Conservation (phyloP, 345 rosid genomes). For the Euclidium syriacum region DNA sequence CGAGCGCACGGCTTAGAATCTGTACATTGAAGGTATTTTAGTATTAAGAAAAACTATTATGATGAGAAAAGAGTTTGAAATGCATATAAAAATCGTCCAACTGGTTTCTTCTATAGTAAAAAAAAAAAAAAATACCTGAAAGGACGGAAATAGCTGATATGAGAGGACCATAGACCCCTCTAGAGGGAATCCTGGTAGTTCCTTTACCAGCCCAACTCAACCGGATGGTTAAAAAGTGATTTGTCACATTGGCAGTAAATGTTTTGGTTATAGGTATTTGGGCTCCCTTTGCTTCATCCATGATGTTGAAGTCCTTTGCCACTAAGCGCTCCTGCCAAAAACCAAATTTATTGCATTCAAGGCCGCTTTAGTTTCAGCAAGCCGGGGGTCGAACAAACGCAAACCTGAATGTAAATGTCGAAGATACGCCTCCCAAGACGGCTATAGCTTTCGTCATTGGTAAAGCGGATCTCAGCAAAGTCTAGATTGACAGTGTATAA, state of each 20-base stretch:
- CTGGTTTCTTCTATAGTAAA: neutral
- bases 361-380: neutral
- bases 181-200: conserved; percentile 41
- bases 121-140: conserved; percentile 36
- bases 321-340: conserved; percentile 38
- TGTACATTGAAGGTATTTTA: conserved; percentile 13
- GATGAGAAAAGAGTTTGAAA: conserved; percentile 2
- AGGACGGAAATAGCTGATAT: conserved; percentile 49
- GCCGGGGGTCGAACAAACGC: neutral
- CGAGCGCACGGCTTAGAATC: conserved; percentile 26
- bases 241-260: conserved; percentile 32
- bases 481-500: conserved; percentile 45
- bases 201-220: conserved; percentile 62
- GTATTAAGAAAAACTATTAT: neutral
- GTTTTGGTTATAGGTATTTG: conserved; percentile 29
- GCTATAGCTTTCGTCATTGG: conserved; percentile 36
- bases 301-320: conserved; percentile 47
- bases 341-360: neutral
- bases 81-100: neutral
- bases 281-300: conserved; percentile 44
- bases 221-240: conserved; percentile 40
- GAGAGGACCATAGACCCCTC: conserved; percentile 54
- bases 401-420: conserved; percentile 62
- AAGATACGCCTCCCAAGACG: conserved; percentile 59
- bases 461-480: conserved; percentile 59